Conservation (phyloP, 2,329 filamentous ascomycete genomes). For the Sporothrix phasma region DNA sequence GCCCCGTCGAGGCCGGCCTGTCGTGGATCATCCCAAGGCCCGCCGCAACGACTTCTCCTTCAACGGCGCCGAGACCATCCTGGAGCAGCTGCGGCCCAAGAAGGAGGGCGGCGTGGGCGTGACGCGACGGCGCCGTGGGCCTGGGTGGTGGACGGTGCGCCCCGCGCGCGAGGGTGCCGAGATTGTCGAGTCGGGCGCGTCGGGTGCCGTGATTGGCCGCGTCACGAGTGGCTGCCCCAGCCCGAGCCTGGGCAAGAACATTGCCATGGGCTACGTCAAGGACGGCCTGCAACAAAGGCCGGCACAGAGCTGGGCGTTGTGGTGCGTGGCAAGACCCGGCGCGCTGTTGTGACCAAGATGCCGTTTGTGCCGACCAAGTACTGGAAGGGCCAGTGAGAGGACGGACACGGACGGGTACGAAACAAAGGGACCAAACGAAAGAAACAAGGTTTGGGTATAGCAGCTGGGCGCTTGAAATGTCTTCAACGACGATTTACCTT, state of each 20-base stretch:
- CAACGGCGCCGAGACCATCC: conserved; percentile 70
- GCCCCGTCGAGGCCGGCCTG: conserved; percentile 47
- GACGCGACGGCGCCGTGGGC: conserved; percentile 63
- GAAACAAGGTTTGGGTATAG: neutral
- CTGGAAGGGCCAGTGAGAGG: conserved; percentile 37
- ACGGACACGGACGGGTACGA: neutral
- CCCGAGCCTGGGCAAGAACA: conserved; percentile 77
- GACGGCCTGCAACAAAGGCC: conserved; percentile 71
- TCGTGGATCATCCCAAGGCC: conserved; percentile 78
- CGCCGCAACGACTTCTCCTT: conserved; percentile 60
- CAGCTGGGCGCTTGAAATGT: no score
- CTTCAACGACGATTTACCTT: conserved; percentile 1
- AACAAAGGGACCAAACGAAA: neutral
- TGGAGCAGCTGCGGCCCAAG: conserved; percentile 64
- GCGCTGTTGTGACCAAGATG: conserved; percentile 75
- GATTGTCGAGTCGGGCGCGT: conserved; percentile 42
- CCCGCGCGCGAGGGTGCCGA: conserved; percentile 82
- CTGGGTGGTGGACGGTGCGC: conserved; percentile 74
- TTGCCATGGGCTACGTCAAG: conserved; percentile 89
- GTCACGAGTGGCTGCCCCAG: conserved; percentile 87
- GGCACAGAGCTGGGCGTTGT: conserved; percentile 72
- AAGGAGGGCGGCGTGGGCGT: conserved; percentile 64
- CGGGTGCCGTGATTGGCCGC: conserved; percentile 50
- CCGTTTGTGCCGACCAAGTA: conserved; percentile 79
- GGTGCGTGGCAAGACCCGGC: conserved; percentile 65